These are phyloP conservation scores for Camellia oleifera DNA, from an alignment of 179 eudicot genomes.

Conservation along the genomic window DNA sequence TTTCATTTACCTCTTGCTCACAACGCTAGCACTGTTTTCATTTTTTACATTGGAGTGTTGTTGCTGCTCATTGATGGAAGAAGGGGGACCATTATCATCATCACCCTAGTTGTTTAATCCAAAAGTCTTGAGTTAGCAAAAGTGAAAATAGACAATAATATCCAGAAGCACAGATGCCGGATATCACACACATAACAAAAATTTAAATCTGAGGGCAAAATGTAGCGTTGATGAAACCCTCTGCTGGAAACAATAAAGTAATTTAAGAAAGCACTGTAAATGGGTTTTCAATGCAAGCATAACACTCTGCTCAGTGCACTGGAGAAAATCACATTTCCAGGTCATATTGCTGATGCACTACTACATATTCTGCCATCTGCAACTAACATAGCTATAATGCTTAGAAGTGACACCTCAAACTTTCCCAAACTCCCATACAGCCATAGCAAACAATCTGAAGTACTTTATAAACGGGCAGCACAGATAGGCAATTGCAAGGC, in stretches of 20 bases:
- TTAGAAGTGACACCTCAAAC: background rate
- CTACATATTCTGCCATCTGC: background rate
- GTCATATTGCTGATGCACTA: background rate
- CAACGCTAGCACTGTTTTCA: conserved; percentile 26
- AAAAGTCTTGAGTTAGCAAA: conserved; percentile 11
- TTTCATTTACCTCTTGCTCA: conserved; percentile 39
- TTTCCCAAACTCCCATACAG: background rate
- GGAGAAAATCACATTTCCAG: conserved; percentile 7
- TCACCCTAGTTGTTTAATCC: conserved; percentile 48
- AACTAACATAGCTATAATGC: background rate
- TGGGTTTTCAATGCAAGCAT: conserved; percentile 1
- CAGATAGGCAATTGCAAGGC: background rate
- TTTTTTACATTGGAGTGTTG: conserved; percentile 32
- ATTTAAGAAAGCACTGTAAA: background rate
- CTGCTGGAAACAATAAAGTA: background rate
- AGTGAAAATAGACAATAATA: background rate
- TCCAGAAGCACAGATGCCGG: background rate
- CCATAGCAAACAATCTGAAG: background rate
- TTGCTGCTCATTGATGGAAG: conserved; percentile 39
- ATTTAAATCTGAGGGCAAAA: conserved; percentile 4
- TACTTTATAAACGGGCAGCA: background rate
- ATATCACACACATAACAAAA: background rate
- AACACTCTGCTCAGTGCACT: background rate
- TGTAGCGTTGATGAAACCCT: background rate
- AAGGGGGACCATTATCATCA: conserved; percentile 42